Evolutionary conservation across 352 stramenopile genomes (phyloP).

Genomic region (Phytophthora crassamura): DNA sequence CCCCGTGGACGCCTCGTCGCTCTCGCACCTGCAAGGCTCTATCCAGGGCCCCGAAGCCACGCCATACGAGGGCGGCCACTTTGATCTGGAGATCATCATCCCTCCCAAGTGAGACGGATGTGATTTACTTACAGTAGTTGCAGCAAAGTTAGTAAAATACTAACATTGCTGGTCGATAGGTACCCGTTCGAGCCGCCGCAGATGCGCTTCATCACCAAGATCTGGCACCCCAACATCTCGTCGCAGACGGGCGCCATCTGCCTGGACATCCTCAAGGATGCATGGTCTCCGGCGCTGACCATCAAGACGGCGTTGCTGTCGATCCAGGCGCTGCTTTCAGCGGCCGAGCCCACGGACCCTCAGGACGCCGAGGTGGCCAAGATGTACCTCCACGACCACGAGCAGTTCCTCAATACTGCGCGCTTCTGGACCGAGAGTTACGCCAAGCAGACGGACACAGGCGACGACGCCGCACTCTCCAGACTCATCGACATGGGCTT

Average conservation of each 20-base stretch:
- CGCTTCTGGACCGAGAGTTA: conserved; percentile 97
- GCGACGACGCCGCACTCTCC: conserved; percentile 64
- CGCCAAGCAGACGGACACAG: conserved; percentile 74
- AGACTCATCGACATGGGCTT: conserved; percentile 91
- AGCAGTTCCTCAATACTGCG: conserved; percentile 94
- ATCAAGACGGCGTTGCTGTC: conserved; percentile 97
- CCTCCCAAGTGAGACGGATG: conserved; percentile 79
- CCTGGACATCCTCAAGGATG: conserved; percentile 98
- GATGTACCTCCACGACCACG: conserved; percentile 95
- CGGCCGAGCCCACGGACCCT: conserved; percentile 92
- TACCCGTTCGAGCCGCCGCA: conserved; percentile 97
- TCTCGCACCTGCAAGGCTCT: conserved; percentile 53
- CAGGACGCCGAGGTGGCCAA: conserved; percentile 96
- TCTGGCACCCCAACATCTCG: conserved; percentile 98
- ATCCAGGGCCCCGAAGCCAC: conserved; percentile 82
- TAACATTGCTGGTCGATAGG: conserved; percentile 27
- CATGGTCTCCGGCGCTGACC: conserved; percentile 96
- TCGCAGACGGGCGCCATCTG: conserved; percentile 98
- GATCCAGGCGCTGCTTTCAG: conserved; percentile 96
- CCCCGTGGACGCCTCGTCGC: conserved; percentile 35
- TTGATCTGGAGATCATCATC: conserved; percentile 95
- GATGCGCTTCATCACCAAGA: conserved; percentile 94
- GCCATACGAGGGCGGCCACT: conserved; percentile 89
- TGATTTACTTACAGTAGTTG: not conserved
- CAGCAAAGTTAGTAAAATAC: too few species aligned